These are phyloP conservation scores for Goffeauzyma gilvescens DNA, from an alignment of 768 basidiomycete species.

Conservation along the genomic window DNA sequence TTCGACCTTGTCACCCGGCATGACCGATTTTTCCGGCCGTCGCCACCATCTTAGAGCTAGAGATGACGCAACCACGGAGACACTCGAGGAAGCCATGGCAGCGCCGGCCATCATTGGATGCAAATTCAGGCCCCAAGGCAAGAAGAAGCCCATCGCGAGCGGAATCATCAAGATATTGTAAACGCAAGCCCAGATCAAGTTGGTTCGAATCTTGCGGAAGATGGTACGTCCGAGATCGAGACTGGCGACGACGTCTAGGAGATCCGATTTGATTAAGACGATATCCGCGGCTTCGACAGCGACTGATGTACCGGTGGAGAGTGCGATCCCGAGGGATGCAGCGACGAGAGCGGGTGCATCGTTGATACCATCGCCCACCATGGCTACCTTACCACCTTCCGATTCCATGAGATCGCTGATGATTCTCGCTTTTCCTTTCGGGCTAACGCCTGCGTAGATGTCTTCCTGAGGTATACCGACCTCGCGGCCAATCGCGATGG, in stretches of 20 bases:
- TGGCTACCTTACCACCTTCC: conserved; percentile 58
- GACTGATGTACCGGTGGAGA: conserved; percentile 88
- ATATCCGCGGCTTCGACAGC: conserved; percentile 97
- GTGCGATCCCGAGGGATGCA: conserved; percentile 86
- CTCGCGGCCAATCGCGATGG: conserved; percentile 67
- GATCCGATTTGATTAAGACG: conserved; percentile 89
- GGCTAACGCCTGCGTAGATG: conserved; percentile 84
- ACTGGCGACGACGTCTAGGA: conserved; percentile 92
- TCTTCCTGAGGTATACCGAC: conserved; percentile 66
- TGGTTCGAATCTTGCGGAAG: conserved; percentile 74
- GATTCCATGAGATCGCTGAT: conserved; percentile 61
- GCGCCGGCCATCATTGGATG: conserved; percentile 98
- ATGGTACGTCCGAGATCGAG: conserved; percentile 75
- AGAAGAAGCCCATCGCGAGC: conserved; percentile 88
- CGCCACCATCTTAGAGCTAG: conserved; percentile 47
- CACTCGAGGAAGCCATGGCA: conserved; percentile 94
- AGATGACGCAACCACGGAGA: conserved; percentile 82
- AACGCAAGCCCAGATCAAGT: conserved; percentile 87
- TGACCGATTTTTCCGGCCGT: conserved; percentile 29
- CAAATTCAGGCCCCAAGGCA: conserved; percentile 77
- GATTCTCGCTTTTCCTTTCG: conserved; percentile 79
- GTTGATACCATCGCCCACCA: conserved; percentile 99
- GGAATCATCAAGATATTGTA: conserved; percentile 89
- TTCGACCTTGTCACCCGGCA: conserved; percentile 42
- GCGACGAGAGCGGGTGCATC: conserved; percentile 94